Evolutionary conservation across 495 filamentous ascomycete genomes (phyloP), one percentile per base, ranked within the genome.

Genomic region (Lasiosphaeria ovina): DNA sequence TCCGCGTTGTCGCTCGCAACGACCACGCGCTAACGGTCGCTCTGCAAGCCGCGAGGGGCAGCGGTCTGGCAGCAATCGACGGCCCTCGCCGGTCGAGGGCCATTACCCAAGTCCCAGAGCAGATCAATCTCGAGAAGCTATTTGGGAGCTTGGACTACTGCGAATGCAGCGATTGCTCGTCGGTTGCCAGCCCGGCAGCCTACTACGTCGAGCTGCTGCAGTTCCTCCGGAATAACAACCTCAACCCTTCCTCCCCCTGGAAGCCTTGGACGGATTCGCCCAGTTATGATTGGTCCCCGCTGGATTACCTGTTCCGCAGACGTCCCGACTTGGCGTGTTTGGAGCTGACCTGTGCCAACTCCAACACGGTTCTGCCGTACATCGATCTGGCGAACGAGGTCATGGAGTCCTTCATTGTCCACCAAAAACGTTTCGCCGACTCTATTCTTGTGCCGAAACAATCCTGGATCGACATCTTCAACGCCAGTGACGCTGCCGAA

Each of bases 381-480:
- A 67, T 78, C 36, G 73, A 73, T 50, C 60, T 77, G 14, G 71
- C 56, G 5, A 73, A 71, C 53, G 76, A 78, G 62, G 59, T 70
- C 4, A 64, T 78, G 61, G 74, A 77, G 52, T 69, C 68, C 1
- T 69, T 67, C 42, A 38, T 73, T 3, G 58, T 44, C 38, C 38
- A 40, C 38, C 6, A 6, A 6, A 6, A 6, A 12, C 38, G 38
- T 12, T 6, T 40, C 12, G 12, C 38, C 6, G 38, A 6, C 38
- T n/a, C n/a, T n/a, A n/a, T n/a, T n/a, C n/a, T n/a, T n/a, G n/a
- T n/a, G n/a, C n/a, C n/a, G n/a, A n/a, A n/a, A n/a, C n/a, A n/a
- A n/a, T n/a, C n/a, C n/a, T n/a, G n/a, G n/a, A n/a, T n/a, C n/a
- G n/a, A n/a, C n/a, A n/a, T n/a, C n/a, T n/a, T n/a, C n/a, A n/a